phyloP scores from a whole-genome alignment of 2,329 filamentous ascomycete genomes.

The Fusarium sp. region DNA sequence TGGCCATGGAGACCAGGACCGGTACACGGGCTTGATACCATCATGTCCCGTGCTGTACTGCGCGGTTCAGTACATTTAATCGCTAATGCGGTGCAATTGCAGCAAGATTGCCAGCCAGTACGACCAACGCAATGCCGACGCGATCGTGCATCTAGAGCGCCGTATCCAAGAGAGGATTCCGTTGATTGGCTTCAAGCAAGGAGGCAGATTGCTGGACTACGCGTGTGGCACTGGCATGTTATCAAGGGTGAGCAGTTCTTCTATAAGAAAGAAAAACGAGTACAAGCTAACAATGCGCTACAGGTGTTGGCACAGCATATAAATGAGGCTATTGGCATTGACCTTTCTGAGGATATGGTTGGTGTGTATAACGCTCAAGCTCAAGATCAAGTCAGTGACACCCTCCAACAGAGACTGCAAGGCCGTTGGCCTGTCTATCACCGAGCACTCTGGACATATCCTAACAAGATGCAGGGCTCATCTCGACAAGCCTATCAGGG shows the following conservation, averaged over 20 bases:
- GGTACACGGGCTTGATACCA: background rate
- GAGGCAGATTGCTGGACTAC: slow-evolving; percentile 75
- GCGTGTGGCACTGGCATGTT: slow-evolving; percentile 78
- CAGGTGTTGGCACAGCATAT: slow-evolving; percentile 42
- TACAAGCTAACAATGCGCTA: slow-evolving; percentile 1
- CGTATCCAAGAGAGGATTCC: slow-evolving; percentile 64
- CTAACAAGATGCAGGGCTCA: slow-evolving; percentile 31
- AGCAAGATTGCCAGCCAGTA: slow-evolving; percentile 49
- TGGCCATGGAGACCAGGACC: background rate
- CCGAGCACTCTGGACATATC: background rate
- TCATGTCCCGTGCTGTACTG: background rate
- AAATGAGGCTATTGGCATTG: slow-evolving; percentile 73
- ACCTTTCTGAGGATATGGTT: slow-evolving; percentile 78
- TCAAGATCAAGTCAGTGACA: slow-evolving; percentile 59
- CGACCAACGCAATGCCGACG: slow-evolving; percentile 66
- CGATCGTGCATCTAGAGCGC: slow-evolving; percentile 63
- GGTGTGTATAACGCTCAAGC: slow-evolving; percentile 72
- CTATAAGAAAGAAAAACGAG: background rate
- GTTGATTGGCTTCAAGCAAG: slow-evolving; percentile 67
- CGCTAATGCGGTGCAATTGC: slow-evolving; percentile 32
- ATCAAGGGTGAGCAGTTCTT: slow-evolving; percentile 63
- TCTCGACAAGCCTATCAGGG: slow-evolving; percentile 68
- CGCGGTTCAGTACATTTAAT: slow-evolving; percentile 1
- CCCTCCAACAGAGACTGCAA: background rate
- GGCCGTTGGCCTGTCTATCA: background rate